Percentiles rank a stretch among this genome's conserved stretches.
These are phyloP conservation scores for Lentinus tigrinus DNA, from an alignment of 768 basidiomycete species.

Conservation along the genomic window DNA sequence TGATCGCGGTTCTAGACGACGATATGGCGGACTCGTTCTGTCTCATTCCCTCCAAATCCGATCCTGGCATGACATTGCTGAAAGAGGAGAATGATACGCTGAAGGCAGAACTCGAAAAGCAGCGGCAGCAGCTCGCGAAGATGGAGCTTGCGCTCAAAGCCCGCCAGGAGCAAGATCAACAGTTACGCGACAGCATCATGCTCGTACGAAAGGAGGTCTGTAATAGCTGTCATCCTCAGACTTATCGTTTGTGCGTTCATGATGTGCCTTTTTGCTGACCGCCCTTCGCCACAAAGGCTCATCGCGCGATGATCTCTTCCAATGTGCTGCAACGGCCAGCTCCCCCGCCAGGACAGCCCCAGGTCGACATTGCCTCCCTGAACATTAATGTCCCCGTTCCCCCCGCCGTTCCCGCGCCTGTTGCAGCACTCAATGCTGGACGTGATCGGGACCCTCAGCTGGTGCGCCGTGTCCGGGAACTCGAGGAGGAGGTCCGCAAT, in stretches of 20 bases:
- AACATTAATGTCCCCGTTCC: constrained; percentile 60
- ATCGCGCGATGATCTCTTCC: constrained; percentile 75
- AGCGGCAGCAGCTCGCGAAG: constrained; percentile 56
- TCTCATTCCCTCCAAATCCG: constrained; percentile 64
- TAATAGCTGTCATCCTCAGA: not conserved
- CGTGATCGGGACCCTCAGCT: constrained; percentile 53
- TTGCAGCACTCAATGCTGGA: constrained; percentile 49
- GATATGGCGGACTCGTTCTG: constrained; percentile 82
- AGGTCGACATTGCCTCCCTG: constrained; percentile 53
- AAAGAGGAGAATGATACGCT: constrained; percentile 68
- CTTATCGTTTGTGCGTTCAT: not conserved
- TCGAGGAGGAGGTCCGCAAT: constrained; percentile 73
- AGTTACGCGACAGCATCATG: constrained; percentile 79
- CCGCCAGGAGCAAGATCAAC: constrained; percentile 76
- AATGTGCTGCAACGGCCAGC: constrained; percentile 46
- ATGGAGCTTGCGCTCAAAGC: constrained; percentile 65
- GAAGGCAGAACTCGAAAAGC: constrained; percentile 55
- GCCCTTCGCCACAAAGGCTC: constrained; percentile 52
- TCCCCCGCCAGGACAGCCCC: constrained; percentile 25
- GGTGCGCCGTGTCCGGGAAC: constrained; percentile 58
- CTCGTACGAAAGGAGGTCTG: constrained; percentile 66
- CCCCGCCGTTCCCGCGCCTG: constrained; percentile 39
- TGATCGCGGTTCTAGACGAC: constrained; percentile 40
- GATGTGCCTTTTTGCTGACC: not conserved
- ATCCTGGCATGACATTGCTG: constrained; percentile 46